A percentile compares a stretch with the other conserved stretches of the same genome.
Conservation (phyloP, 768 basidiomycete genomes). For the Leucosporidium creatinivorum region DNA sequence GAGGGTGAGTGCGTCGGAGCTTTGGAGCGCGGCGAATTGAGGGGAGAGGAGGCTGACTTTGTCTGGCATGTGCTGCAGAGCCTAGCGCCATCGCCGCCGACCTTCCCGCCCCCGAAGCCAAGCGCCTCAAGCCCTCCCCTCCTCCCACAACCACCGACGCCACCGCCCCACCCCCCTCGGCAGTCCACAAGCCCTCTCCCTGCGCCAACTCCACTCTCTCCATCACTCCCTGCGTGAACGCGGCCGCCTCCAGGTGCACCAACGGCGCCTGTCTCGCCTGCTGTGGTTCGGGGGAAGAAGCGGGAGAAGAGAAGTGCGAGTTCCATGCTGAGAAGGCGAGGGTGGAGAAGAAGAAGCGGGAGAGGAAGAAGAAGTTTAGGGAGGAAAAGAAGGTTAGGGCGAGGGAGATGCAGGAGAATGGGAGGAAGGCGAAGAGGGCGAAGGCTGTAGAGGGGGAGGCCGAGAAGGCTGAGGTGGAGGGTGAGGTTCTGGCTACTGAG, state of each 20-base stretch:
- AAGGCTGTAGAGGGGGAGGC: too few species aligned
- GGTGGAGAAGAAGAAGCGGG: not conserved
- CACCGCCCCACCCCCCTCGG: not conserved
- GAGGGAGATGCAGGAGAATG: not conserved
- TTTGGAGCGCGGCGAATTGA: not conserved
- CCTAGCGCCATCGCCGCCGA: not conserved
- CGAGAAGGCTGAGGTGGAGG: too few species aligned
- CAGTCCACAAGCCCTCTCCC: not conserved
- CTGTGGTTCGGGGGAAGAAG: not conserved
- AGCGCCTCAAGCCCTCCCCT: constrained; percentile 5
- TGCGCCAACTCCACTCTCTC: not conserved
- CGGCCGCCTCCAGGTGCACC: constrained; percentile 19
- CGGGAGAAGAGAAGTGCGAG: constrained; percentile 6
- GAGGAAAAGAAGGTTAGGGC: constrained; percentile 6
- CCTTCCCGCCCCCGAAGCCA: not conserved
- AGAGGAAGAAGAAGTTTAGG: constrained; percentile 1
- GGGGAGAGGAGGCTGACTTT: not conserved
- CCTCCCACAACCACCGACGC: not conserved
- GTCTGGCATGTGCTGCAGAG: not conserved
- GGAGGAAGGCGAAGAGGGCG: too few species aligned
- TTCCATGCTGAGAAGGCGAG: constrained; percentile 19
- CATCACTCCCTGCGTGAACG: constrained; percentile 16
- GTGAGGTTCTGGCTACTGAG: too few species aligned
- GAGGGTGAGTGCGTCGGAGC: not conserved
- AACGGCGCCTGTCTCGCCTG: constrained; percentile 18